These are phyloP conservation scores for Neurospora sp. DNA, from an alignment of 495 filamentous ascomycete genomes.

Conservation along the genomic window DNA sequence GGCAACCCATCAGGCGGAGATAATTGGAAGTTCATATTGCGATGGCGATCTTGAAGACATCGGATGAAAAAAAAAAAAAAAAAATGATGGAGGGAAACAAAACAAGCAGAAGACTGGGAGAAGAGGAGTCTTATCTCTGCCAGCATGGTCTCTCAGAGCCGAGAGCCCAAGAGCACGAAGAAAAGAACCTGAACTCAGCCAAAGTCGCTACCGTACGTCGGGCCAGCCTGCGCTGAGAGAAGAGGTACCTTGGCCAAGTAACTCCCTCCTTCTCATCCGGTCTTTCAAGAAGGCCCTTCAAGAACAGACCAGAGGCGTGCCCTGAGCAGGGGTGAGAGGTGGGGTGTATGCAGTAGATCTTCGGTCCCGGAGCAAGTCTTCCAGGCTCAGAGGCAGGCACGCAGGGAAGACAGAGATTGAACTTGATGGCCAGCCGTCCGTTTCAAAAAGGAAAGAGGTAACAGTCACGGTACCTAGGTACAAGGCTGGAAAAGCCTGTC, in stretches of 20 bases:
- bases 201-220: background rate
- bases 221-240: background rate
- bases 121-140: background rate
- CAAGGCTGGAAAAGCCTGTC: background rate
- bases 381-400: background rate
- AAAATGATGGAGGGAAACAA: background rate
- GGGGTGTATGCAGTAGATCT: background rate
- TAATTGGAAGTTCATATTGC: slow-evolving; percentile 23
- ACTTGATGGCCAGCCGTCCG: background rate
- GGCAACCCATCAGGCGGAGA: background rate
- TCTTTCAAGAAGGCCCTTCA: background rate
- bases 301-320: background rate
- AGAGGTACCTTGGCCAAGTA: background rate
- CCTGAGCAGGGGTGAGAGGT: background rate
- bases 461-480: background rate
- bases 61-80: background rate
- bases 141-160: background rate
- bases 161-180: background rate
- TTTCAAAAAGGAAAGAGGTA: background rate
- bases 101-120: background rate
- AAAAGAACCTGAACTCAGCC: background rate
- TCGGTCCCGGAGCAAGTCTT: background rate
- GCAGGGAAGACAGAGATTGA: background rate
- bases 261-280: background rate
- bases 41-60: background rate